Evolutionary conservation across 176 grass and related monocot species (phyloP).

Genomic region (Cymbopogon citratus): DNA sequence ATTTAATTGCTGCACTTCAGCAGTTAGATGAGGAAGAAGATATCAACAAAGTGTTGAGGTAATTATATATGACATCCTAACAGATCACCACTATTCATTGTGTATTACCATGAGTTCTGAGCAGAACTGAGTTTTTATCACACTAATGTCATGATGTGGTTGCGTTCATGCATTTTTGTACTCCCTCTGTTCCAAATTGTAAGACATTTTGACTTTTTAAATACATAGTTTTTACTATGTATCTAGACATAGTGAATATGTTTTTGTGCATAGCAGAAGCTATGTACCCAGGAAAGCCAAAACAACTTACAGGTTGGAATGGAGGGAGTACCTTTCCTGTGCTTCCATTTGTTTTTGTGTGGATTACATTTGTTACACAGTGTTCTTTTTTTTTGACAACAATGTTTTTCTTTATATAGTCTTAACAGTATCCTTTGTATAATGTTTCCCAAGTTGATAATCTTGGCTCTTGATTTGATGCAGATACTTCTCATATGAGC

Average conservation of each 20-base stretch:
- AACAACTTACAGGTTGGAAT: not conserved
- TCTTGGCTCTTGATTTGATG: conserved; percentile 23
- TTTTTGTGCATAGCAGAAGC: not conserved
- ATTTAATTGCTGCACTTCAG: conserved; percentile 94
- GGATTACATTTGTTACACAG: not conserved
- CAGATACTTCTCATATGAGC: conserved; percentile 99
- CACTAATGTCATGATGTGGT: not conserved
- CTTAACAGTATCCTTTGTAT: not conserved
- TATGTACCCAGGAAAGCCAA: not conserved
- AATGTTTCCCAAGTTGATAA: not conserved
- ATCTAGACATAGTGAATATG: not conserved
- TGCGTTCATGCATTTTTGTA: conserved; percentile 2
- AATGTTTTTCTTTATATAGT: conserved; percentile 6
- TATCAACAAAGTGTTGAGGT: conserved; percentile 99
- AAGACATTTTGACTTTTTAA: not conserved
- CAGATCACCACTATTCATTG: not conserved
- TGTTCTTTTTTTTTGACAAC: no score
- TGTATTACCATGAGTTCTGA: not conserved
- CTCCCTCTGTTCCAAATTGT: not conserved
- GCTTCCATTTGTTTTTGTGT: not conserved
- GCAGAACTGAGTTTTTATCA: not conserved
- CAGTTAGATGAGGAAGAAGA: conserved; percentile 99
- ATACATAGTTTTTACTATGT: not conserved
- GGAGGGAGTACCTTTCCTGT: not conserved
- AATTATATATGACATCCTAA: conserved; percentile 27